Conservation (phyloP, 805 yeast species). For the Candida bentonensis region DNA sequence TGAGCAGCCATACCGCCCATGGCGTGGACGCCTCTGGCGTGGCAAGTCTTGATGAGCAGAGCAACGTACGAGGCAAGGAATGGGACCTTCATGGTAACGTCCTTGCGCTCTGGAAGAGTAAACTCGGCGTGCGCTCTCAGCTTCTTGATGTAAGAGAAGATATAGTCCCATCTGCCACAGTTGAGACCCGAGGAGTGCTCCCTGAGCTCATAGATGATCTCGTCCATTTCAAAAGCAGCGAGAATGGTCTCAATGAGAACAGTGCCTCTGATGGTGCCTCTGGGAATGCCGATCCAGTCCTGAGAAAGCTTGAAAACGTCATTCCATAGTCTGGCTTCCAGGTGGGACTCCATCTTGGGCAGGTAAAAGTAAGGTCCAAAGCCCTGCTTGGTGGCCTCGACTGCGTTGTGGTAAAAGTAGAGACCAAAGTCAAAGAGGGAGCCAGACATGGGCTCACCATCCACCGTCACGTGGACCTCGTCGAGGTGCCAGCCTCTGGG, state of each 20-base stretch:
- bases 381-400: slow-evolving; percentile 40
- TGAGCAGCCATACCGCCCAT: slow-evolving; percentile 75
- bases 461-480: slow-evolving; percentile 51
- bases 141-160: slow-evolving; percentile 54
- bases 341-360: slow-evolving; percentile 66
- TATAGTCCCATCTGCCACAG: slow-evolving; percentile 71
- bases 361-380: slow-evolving; percentile 60
- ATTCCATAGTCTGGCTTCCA: slow-evolving; percentile 66
- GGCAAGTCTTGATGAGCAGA: slow-evolving; percentile 53
- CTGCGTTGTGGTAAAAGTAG: slow-evolving; percentile 57
- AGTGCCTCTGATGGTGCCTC: slow-evolving; percentile 61
- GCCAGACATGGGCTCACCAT: slow-evolving; percentile 55
- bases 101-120: slow-evolving; percentile 54
- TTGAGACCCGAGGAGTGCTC: slow-evolving; percentile 60
- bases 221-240: slow-evolving; percentile 69
- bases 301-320: slow-evolving; percentile 53
- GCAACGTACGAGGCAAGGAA: slow-evolving; percentile 57
- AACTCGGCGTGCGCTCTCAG: slow-evolving; percentile 48
- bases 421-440: slow-evolving; percentile 57
- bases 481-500: slow-evolving; percentile 65
- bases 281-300: slow-evolving; percentile 46
- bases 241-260: slow-evolving; percentile 60
- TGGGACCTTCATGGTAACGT: slow-evolving; percentile 55
- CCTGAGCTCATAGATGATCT: slow-evolving; percentile 58
- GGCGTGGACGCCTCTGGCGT: slow-evolving; percentile 60